A percentile compares a stretch with the other conserved stretches of the same genome.
Conservation (phyloP, 805 yeast species). For the Candida morakotiae region DNA sequence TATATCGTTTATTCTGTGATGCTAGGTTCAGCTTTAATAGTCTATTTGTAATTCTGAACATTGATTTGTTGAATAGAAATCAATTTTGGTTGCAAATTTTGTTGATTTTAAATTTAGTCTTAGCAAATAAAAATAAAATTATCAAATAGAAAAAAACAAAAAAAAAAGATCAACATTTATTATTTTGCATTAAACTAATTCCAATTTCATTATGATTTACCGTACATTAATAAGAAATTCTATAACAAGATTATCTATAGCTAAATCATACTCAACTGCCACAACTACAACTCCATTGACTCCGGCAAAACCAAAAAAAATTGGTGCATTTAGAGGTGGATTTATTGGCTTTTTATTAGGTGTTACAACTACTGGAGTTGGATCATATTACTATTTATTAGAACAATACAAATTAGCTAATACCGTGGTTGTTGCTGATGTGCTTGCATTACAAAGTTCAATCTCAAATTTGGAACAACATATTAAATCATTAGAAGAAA, state of each 20-base stretch:
- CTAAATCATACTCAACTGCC: conserved; percentile 22
- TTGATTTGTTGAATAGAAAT: too few relatives aligned
- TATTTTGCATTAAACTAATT: too few relatives aligned
- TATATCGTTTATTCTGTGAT: too few relatives aligned
- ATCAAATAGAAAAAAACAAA: too few relatives aligned
- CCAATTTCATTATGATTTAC: conserved; percentile 5
- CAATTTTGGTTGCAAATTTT: too few relatives aligned
- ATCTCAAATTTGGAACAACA: conserved; percentile 66
- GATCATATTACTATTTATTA: conserved; percentile 70
- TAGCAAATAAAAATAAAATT: too few relatives aligned
- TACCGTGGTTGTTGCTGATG: conserved; percentile 70
- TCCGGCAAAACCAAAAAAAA: conserved; percentile 25
- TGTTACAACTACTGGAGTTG: conserved; percentile 67
- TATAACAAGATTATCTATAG: not conserved
- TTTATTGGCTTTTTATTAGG: conserved; percentile 79
- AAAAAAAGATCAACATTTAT: too few relatives aligned
- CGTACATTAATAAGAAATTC: conserved; percentile 16
- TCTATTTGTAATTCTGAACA: too few relatives aligned
- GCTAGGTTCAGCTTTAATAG: too few relatives aligned
- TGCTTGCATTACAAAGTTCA: conserved; percentile 63
- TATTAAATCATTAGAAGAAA: conserved; percentile 54
- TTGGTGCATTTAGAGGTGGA: conserved; percentile 44
- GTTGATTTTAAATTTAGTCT: too few relatives aligned
- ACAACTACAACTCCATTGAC: conserved; percentile 12
- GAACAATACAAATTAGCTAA: conserved; percentile 76